A percentile compares a stretch with the other conserved stretches of the same genome.
Conservation (phyloP, 768 basidiomycete species). For the Boletus coccyginus region DNA sequence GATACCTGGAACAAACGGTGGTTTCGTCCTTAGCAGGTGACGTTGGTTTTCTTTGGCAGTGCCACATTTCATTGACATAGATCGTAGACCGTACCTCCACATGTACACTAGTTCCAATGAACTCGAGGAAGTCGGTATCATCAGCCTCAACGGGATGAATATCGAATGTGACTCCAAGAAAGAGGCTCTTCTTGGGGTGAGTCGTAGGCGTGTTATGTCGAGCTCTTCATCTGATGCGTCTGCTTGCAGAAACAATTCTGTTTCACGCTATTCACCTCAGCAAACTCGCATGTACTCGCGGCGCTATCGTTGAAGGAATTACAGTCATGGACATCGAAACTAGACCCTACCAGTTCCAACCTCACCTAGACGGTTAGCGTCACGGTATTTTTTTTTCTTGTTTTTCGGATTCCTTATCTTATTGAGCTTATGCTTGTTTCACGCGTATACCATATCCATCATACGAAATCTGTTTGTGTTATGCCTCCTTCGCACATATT, state of each 20-base stretch:
- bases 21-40: constrained; percentile 86
- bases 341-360: constrained; percentile 76
- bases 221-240: constrained; percentile 1
- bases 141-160: constrained; percentile 82
- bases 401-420: constrained; percentile 13
- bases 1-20: constrained; percentile 81
- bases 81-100: constrained; percentile 79
- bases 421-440: constrained; percentile 17
- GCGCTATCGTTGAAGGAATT: constrained; percentile 82
- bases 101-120: constrained; percentile 85
- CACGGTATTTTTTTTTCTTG: not conserved
- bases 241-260: constrained; percentile 68
- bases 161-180: constrained; percentile 86
- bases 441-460: constrained; percentile 29
- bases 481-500: not conserved
- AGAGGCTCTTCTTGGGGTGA: constrained; percentile 80
- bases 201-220: constrained; percentile 22
- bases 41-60: not conserved
- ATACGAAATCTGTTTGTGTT: constrained; percentile 14
- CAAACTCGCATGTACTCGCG: constrained; percentile 88
- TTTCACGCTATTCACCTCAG: constrained; percentile 89
- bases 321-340: constrained; percentile 77
- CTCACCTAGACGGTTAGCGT: constrained; percentile 33
- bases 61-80: constrained; percentile 1
- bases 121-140: constrained; percentile 75